Evolutionary conservation across 257 asterid species (phyloP), one percentile per base, ranked within the genome.

Genomic region (Orobanche coerulescens): DNA sequence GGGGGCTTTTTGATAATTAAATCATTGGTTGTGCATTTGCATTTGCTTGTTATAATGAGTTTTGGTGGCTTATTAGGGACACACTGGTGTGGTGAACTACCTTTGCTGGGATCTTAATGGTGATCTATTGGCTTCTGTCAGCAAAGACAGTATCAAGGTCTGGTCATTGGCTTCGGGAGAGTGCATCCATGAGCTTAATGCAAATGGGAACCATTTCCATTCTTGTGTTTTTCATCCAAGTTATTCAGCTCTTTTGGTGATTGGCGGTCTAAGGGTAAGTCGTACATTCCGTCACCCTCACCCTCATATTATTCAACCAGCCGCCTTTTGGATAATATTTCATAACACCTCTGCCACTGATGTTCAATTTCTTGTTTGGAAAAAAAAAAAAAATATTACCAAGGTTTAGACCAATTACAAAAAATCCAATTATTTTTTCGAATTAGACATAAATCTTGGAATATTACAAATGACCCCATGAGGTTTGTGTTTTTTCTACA

Each of bases 191-290:
- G 96, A 82, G 68, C 81, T 85, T 61, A 73, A 73, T 71, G 66
- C 90, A 58, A 88, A 76, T 15, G 87, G 80, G 14, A 83, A 81
- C 71, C 94, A 83, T 66, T 88, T 85, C 71, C 85, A 88, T 69
- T 88, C 96, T 8, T 88, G 95, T 65, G 96, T 85, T 61, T 88
- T 85, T 57, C 95, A 85, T 77, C 96, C 96, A 39, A 88, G 79
- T 58, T 83, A 85, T 61, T 66, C 95, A 54, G 76, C 95, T 42
- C 83, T 88, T 43, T 70, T 88, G 76, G 95, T 88, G 68, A 78
- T 88, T 67, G 96, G 96, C 47, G 91, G 96, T 42, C 34, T 70
- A 63, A 73, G 79, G 90, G 96, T 85, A 76, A 76, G 9, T 24
- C 16, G 12, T 23, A 20, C n/a, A 43, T 13, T 13, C 46, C 61